These are phyloP conservation scores for Edaphochlamys debaryana DNA, from an alignment of 139 green algal genomes.

Conservation along the genomic window DNA sequence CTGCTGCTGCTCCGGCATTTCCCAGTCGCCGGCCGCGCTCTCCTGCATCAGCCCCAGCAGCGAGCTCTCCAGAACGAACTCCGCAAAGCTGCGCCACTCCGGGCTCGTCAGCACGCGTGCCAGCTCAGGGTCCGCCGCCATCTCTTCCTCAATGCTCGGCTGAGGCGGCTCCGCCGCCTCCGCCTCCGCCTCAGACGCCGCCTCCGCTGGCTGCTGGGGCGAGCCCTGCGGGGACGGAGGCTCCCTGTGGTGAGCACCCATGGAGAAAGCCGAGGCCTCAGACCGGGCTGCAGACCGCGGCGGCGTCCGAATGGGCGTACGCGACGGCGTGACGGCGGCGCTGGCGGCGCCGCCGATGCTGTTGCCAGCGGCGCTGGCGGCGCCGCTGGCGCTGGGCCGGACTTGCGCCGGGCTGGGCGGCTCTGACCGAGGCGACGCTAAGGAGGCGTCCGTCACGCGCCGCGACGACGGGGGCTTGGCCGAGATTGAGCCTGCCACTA, in stretches of 20 bases:
- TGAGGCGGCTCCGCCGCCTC: neutral
- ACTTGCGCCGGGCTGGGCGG: neutral
- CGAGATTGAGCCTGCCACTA: neutral
- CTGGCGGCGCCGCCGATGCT: neutral
- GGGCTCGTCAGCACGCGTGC: neutral
- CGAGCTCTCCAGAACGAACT: conserved; percentile 55
- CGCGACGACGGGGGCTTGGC: neutral
- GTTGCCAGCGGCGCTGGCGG: neutral
- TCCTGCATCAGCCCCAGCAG: conserved; percentile 51
- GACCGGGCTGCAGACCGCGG: too few species aligned
- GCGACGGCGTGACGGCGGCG: too few species aligned
- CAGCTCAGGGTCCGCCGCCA: conserved; percentile 18
- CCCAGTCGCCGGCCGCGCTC: conserved; percentile 52
- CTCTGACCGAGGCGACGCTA: neutral
- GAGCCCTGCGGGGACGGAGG: too few species aligned
- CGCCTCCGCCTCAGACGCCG: too few species aligned
- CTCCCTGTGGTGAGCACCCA: too few species aligned
- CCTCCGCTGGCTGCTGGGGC: neutral
- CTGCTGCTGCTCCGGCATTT: conserved; percentile 1
- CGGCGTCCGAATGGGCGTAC: too few species aligned
- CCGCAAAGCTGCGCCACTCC: conserved; percentile 47
- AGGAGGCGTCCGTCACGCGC: neutral
- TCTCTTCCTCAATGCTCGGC: neutral
- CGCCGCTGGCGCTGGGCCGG: neutral
- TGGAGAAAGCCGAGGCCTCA: too few species aligned